These are phyloP conservation scores for Blastocystis sp. DNA, from an alignment of 352 stramenopile species.

Conservation along the genomic window DNA sequence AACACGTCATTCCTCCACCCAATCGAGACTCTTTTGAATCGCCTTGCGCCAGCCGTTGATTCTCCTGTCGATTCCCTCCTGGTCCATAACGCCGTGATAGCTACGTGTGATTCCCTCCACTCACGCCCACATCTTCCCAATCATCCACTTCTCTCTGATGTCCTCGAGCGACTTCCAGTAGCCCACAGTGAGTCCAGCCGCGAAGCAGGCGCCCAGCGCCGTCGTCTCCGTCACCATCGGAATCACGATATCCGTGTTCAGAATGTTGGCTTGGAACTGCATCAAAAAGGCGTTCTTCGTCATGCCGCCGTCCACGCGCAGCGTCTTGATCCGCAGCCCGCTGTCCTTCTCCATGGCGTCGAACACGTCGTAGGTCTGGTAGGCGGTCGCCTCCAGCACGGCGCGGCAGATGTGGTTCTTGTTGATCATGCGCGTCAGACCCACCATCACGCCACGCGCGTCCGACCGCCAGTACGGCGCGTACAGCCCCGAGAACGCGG, in stretches of 20 bases:
- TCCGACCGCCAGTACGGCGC: constrained; percentile 94
- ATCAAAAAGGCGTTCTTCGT: constrained; percentile 93
- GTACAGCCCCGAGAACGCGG: constrained; percentile 94
- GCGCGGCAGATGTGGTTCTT: constrained; percentile 93
- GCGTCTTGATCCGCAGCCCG: constrained; percentile 84
- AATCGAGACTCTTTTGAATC: constrained; percentile 71
- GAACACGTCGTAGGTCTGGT: constrained; percentile 91
- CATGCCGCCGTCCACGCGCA: constrained; percentile 96
- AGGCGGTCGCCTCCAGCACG: constrained; percentile 92
- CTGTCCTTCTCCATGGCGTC: constrained; percentile 89
- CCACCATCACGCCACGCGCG: constrained; percentile 93
- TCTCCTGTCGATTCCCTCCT: constrained; percentile 58
- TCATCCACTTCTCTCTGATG: constrained; percentile 77
- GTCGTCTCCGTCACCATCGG: constrained; percentile 95
- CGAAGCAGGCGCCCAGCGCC: constrained; percentile 91
- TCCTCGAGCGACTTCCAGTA: constrained; percentile 90
- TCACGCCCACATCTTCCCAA: constrained; percentile 72
- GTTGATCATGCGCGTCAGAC: constrained; percentile 90
- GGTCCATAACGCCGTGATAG: constrained; percentile 65
- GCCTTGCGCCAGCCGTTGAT: constrained; percentile 63
- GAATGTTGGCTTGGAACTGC: constrained; percentile 96
- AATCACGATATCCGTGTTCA: constrained; percentile 89
- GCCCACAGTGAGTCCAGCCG: constrained; percentile 92
- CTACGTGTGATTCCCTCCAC: neutral
- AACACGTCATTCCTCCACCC: constrained; percentile 52